Conservation (phyloP, 768 basidiomycete species). For the Tephrocybe sp. region DNA sequence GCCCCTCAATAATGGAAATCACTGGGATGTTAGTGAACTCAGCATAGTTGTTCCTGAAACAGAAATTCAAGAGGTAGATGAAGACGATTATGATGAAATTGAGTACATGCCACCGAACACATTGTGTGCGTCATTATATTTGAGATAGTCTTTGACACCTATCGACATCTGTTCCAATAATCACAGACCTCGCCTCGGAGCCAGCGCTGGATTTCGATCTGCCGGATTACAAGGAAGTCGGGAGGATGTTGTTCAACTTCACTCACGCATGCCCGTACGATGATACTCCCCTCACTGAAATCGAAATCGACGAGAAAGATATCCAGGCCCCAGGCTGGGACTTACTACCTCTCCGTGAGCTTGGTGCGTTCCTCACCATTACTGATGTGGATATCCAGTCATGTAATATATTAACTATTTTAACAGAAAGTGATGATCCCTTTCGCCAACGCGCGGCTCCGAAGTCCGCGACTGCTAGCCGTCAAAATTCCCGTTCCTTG, state of each 20-base stretch:
- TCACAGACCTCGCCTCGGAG: constrained; percentile 39
- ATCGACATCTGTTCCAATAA: too few species aligned
- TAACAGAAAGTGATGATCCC: constrained; percentile 29
- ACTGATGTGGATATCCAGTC: too few species aligned
- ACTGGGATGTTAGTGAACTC: constrained; percentile 75
- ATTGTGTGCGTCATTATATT: constrained; percentile 26
- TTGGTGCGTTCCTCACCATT: constrained; percentile 25
- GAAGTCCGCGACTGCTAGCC: not conserved
- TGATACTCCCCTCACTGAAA: constrained; percentile 29
- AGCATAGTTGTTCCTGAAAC: constrained; percentile 32
- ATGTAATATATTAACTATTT: not conserved
- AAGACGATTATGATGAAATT: constrained; percentile 46
- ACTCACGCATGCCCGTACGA: constrained; percentile 34
- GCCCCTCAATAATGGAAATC: constrained; percentile 61
- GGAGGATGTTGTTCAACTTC: constrained; percentile 32
- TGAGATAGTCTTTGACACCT: too few species aligned
- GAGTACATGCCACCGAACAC: constrained; percentile 56
- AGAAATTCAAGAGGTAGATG: constrained; percentile 25
- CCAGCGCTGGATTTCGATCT: constrained; percentile 46
- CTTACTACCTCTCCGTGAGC: constrained; percentile 25
- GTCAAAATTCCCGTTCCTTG: not conserved
- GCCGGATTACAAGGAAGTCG: constrained; percentile 43
- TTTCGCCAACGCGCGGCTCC: constrained; percentile 17
- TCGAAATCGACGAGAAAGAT: constrained; percentile 25
- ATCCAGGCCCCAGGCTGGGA: constrained; percentile 28